A percentile compares a stretch with the other conserved stretches of the same genome.
phyloP scores from a whole-genome alignment of 2,329 filamentous ascomycete species.

The Pseudocercospora musae region DNA sequence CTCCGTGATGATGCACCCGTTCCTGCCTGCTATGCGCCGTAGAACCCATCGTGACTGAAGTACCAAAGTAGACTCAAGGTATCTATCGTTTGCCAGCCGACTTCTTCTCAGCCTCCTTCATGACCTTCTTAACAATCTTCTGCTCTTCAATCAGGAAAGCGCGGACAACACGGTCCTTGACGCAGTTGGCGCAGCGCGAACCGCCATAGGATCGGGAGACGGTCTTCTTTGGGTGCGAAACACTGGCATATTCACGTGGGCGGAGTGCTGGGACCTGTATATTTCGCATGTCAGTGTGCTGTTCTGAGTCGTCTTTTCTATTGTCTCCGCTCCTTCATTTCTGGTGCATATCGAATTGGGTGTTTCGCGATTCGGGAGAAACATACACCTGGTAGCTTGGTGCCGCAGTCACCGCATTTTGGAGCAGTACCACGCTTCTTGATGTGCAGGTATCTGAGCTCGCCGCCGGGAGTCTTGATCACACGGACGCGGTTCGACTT shows the following conservation, averaged over 20 bases:
- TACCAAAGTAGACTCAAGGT: background rate
- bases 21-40: slow-evolving; percentile 16
- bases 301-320: background rate
- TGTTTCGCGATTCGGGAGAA: background rate
- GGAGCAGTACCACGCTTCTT: slow-evolving; percentile 98
- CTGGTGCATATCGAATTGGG: background rate
- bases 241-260: slow-evolving; percentile 93
- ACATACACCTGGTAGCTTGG: slow-evolving; percentile 97
- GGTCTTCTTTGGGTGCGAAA: slow-evolving; percentile 99
- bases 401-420: slow-evolving; percentile 99
- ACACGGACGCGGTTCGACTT: slow-evolving; percentile 94
- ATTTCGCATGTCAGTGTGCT: slow-evolving; percentile 15
- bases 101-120: slow-evolving; percentile 94
- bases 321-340: background rate
- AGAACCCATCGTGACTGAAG: slow-evolving; percentile 10
- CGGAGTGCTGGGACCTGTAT: slow-evolving; percentile 87
- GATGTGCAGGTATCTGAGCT: slow-evolving; percentile 95
- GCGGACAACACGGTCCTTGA: slow-evolving; percentile 95
- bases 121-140: slow-evolving; percentile 99
- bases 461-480: slow-evolving; percentile 93
- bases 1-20: slow-evolving; percentile 14
- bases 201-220: slow-evolving; percentile 98
- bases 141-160: slow-evolving; percentile 99
- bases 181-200: slow-evolving; percentile 97
- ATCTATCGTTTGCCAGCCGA: slow-evolving; percentile 28